Evolutionary conservation across 2,329 filamentous ascomycete genomes (phyloP).

Genomic region (Rhinocladiella mackenziei): DNA sequence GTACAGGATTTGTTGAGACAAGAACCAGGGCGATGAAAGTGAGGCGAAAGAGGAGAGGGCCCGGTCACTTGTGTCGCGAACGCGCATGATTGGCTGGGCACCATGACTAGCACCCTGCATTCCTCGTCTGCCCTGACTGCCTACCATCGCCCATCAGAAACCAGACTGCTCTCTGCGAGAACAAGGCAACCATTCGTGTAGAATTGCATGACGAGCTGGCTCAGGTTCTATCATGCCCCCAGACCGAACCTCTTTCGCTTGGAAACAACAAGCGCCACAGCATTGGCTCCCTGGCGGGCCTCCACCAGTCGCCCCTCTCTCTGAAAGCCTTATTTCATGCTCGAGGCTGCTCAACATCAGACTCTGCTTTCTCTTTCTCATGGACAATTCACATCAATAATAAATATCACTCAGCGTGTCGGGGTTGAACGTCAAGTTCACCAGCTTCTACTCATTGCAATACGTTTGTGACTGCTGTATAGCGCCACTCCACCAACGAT

Average conservation of each 20-base stretch:
- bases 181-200: constrained; percentile 8
- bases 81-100: neutral
- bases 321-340: constrained; percentile 11
- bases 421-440: neutral
- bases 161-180: no score
- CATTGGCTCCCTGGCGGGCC: neutral
- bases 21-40: constrained; percentile 4
- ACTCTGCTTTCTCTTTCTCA: constrained; percentile 1
- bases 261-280: neutral
- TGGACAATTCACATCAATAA: neutral
- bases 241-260: neutral
- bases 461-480: constrained; percentile 11
- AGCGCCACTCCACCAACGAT: constrained; percentile 8
- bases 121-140: no score
- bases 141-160: no score
- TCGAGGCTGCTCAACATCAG: constrained; percentile 4
- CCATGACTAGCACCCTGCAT: no score
- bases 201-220: neutral
- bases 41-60: constrained; percentile 3
- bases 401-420: neutral
- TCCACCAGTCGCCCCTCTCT: neutral
- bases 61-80: no score
- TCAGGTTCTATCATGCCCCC: neutral
- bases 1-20: no score
- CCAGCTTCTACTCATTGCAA: neutral